Evolutionary conservation across 768 basidiomycete genomes (phyloP).

Genomic region (Mycena maculata): DNA sequence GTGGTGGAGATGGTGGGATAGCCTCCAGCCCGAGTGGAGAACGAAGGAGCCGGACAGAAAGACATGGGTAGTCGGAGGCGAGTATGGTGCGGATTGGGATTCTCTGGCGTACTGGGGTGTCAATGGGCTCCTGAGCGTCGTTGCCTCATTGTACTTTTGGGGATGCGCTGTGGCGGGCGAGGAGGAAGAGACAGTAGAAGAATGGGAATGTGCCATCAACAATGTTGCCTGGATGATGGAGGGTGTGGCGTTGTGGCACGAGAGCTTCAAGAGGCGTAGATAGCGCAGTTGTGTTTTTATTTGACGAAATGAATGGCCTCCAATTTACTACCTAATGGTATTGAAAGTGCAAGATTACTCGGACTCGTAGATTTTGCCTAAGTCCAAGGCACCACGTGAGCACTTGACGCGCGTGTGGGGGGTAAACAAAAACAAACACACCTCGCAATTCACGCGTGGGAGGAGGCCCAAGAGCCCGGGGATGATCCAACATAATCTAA

Average conservation of each 20-base stretch:
- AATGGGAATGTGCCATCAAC: not conserved
- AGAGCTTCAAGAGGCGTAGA: not conserved
- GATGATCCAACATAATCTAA: too few relatives aligned
- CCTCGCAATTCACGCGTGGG: too few relatives aligned
- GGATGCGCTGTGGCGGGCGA: not conserved
- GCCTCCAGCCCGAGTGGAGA: not conserved
- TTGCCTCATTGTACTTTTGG: not conserved
- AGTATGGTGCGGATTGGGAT: not conserved
- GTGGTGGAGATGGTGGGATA: not conserved
- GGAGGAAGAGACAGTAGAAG: not conserved
- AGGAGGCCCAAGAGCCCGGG: too few relatives aligned
- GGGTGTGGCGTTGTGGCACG: not conserved
- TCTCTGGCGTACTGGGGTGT: not conserved
- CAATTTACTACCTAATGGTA: too few relatives aligned
- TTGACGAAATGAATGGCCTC: too few relatives aligned
- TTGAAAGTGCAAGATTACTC: too few relatives aligned
- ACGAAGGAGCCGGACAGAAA: not conserved
- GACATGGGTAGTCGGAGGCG: not conserved
- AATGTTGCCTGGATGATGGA: not conserved
- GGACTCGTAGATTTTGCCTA: too few relatives aligned
- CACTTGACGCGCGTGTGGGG: too few relatives aligned
- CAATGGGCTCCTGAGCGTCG: not conserved
- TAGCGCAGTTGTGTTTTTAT: too few relatives aligned
- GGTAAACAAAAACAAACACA: too few relatives aligned
- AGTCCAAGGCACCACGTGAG: too few relatives aligned